phyloP scores from a whole-genome alignment of 495 filamentous ascomycete species.

The Thozetella sp. region DNA sequence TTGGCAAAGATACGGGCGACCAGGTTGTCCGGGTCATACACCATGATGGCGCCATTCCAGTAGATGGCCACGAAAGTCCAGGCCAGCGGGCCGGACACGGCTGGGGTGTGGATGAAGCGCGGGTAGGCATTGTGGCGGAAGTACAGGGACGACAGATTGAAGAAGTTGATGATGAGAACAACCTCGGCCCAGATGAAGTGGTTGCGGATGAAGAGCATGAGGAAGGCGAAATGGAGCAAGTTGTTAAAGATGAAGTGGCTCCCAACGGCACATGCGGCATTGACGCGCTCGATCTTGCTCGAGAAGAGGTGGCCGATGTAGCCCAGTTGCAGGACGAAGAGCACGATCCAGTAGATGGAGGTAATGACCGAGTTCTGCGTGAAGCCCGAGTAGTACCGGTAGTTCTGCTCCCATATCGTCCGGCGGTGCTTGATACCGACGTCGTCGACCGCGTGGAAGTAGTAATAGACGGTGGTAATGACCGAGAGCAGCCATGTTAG shows the following conservation, averaged over 20 bases:
- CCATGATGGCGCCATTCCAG: slow-evolving; percentile 84
- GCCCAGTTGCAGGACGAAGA: slow-evolving; percentile 73
- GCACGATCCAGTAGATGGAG: slow-evolving; percentile 77
- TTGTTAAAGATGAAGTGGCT: slow-evolving; percentile 86
- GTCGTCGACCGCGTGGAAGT: slow-evolving; percentile 60
- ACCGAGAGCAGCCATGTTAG: slow-evolving; percentile 74
- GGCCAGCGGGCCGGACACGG: slow-evolving; percentile 75
- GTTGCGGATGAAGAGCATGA: slow-evolving; percentile 78
- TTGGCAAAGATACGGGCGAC: slow-evolving; percentile 79
- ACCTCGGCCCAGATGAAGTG: slow-evolving; percentile 75
- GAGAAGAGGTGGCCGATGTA: slow-evolving; percentile 80
- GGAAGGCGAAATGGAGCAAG: slow-evolving; percentile 74
- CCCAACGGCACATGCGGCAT: slow-evolving; percentile 74
- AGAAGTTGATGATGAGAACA: slow-evolving; percentile 75
- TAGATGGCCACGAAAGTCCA: slow-evolving; percentile 84
- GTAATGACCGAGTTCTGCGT: slow-evolving; percentile 70
- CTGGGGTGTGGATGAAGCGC: slow-evolving; percentile 71
- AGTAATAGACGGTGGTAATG: slow-evolving; percentile 70
- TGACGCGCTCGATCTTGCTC: slow-evolving; percentile 56
- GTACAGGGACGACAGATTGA: slow-evolving; percentile 76
- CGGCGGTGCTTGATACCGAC: slow-evolving; percentile 48
- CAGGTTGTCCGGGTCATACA: slow-evolving; percentile 54
- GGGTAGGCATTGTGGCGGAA: slow-evolving; percentile 73
- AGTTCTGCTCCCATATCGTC: slow-evolving; percentile 72
- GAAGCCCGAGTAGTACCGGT: slow-evolving; percentile 68